Percentiles rank a stretch among this genome's conserved stretches.
These are phyloP conservation scores for Aspergillus clavatus DNA, from an alignment of 2,329 filamentous ascomycete species.

Conservation along the genomic window DNA sequence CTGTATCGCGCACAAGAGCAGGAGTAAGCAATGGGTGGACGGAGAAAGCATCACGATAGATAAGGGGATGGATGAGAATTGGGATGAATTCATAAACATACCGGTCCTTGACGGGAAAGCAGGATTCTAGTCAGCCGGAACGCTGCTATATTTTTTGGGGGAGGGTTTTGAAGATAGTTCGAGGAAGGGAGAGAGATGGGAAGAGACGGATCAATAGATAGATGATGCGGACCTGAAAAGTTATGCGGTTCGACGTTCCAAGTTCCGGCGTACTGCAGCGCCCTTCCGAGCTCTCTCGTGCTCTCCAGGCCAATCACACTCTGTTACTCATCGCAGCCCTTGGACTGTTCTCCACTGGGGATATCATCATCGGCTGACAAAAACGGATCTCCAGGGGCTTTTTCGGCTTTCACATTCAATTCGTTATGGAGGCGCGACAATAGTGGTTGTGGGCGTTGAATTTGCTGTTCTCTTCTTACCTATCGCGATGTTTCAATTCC, in stretches of 20 bases:
- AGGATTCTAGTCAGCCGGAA: conserved; percentile 12
- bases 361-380: background rate
- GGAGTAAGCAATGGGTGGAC: background rate
- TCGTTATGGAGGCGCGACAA: too few relatives aligned
- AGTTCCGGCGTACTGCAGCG: conserved; percentile 15
- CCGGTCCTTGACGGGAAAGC: conserved; percentile 19
- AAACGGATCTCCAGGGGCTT: background rate
- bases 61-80: background rate
- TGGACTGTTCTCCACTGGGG: background rate
- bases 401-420: background rate
- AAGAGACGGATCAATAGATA: too few relatives aligned
- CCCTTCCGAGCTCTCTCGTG: conserved; percentile 21
- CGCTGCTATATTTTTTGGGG: conserved; percentile 10
- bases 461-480: too few relatives aligned
- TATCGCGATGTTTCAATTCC: too few relatives aligned
- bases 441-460: too few relatives aligned
- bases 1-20: conserved; percentile 5
- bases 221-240: conserved; percentile 33
- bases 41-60: conserved; percentile 4
- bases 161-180: background rate
- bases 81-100: conserved; percentile 4
- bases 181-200: conserved; percentile 22
- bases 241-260: conserved; percentile 23
- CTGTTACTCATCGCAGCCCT: background rate
- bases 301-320: conserved; percentile 29